A percentile compares a stretch with the other conserved stretches of the same genome.
Evolutionary conservation across 306 rosid genomes (phyloP).

Genomic region (Fragaria nilgerrensis): DNA sequence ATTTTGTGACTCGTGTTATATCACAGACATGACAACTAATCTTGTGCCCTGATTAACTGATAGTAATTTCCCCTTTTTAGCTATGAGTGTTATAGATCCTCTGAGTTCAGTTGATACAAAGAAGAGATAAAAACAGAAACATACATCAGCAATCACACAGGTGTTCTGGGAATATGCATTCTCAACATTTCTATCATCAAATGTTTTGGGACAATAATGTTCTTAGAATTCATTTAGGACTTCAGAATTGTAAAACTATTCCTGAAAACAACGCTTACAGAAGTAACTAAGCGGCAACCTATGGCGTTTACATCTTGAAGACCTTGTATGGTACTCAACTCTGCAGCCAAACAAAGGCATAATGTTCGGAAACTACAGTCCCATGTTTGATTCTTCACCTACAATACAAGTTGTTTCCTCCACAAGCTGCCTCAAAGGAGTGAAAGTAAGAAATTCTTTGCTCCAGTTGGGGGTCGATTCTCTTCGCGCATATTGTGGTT

Average conservation of each 20-base stretch:
- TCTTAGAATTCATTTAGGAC: no score
- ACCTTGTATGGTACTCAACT: no score
- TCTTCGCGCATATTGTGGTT: no score
- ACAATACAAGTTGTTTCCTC: neutral
- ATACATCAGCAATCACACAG: neutral
- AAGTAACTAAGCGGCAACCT: no score
- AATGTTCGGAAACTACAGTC: no score
- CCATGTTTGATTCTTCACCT: neutral
- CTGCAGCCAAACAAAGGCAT: no score
- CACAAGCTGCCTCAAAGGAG: neutral
- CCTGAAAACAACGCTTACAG: no score
- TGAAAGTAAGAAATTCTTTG: conserved; percentile 2
- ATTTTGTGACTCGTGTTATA: neutral
- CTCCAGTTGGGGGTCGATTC: neutral
- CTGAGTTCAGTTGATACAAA: neutral
- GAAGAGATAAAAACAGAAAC: neutral
- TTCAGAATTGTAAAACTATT: no score
- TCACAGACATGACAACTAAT: neutral
- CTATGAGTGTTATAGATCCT: neutral
- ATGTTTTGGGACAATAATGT: no score
- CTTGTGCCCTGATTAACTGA: neutral
- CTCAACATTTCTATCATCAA: no score
- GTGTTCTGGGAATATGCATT: no score
- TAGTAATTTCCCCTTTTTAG: neutral
- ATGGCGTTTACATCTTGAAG: no score